Evolutionary conservation across 257 asterid species (phyloP).

Genomic region (Coffea canephora): DNA sequence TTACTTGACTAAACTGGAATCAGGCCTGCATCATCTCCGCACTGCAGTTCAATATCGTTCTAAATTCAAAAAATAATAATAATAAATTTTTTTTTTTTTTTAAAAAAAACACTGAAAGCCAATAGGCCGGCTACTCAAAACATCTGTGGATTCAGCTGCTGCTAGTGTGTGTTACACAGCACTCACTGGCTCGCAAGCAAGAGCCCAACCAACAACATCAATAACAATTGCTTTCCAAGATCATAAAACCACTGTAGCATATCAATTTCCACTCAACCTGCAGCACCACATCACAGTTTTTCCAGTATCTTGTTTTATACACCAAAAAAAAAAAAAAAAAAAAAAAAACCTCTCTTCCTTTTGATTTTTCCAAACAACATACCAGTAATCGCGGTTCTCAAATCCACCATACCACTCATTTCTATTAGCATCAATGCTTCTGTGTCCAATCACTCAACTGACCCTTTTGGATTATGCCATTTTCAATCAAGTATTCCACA

Average conservation of each 20-base stretch:
- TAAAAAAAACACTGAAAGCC: too few species aligned
- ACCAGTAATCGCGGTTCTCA: background rate
- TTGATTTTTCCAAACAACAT: background rate
- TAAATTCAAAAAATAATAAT: too few species aligned
- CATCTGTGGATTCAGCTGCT: too few species aligned
- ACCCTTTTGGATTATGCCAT: constrained; percentile 62
- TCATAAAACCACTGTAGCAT: background rate
- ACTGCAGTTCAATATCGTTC: too few species aligned
- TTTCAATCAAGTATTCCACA: constrained; percentile 80
- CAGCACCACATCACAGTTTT: background rate
- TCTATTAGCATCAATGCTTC: constrained; percentile 33
- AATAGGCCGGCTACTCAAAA: too few species aligned
- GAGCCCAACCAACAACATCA: background rate
- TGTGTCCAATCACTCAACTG: constrained; percentile 67
- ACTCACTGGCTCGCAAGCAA: too few species aligned
- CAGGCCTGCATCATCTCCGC: too few species aligned
- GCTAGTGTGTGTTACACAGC: too few species aligned
- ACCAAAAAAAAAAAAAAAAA: too few species aligned
- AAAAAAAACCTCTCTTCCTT: background rate
- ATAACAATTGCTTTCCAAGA: background rate
- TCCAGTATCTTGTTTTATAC: background rate
- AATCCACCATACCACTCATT: background rate
- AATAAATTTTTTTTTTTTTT: too few species aligned
- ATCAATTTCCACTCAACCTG: background rate
- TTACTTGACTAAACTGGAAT: too few species aligned